A percentile compares a stretch with the other conserved stretches of the same genome.
Conservation (phyloP, 768 basidiomycete genomes). For the Cystobasidium ongulense region DNA sequence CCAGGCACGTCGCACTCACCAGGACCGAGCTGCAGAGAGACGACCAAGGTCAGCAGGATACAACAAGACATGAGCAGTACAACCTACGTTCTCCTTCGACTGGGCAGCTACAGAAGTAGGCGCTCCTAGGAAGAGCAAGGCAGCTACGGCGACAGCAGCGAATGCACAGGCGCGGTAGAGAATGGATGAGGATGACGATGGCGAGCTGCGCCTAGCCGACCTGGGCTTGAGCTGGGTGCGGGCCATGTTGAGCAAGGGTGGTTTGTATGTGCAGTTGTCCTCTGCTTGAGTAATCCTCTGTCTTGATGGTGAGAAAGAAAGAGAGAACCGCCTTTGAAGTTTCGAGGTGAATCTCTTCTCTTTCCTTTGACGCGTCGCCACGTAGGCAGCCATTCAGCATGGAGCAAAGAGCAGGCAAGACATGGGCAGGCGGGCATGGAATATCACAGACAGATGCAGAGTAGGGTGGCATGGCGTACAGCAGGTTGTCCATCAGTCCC, state of each 20-base stretch:
- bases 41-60: not conserved
- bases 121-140: not conserved
- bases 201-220: not conserved
- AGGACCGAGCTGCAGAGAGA: constrained; percentile 9
- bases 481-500: not conserved
- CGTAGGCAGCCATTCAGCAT: not conserved
- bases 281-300: too few relatives aligned
- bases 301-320: not conserved
- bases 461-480: not conserved
- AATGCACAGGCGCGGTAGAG: not conserved
- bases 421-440: not conserved
- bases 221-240: not conserved
- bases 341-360: not conserved
- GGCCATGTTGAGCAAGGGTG: not conserved
- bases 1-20: constrained; percentile 1
- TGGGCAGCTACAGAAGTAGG: constrained; percentile 5
- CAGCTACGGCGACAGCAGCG: not conserved
- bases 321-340: not conserved
- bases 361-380: not conserved
- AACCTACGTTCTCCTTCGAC: constrained; percentile 21
- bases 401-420: not conserved
- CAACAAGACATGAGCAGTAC: not conserved
- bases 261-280: too few relatives aligned
- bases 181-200: not conserved
- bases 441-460: not conserved